Conservation (phyloP, 2,329 filamentous ascomycete genomes). For the Aspergillus sp. region DNA sequence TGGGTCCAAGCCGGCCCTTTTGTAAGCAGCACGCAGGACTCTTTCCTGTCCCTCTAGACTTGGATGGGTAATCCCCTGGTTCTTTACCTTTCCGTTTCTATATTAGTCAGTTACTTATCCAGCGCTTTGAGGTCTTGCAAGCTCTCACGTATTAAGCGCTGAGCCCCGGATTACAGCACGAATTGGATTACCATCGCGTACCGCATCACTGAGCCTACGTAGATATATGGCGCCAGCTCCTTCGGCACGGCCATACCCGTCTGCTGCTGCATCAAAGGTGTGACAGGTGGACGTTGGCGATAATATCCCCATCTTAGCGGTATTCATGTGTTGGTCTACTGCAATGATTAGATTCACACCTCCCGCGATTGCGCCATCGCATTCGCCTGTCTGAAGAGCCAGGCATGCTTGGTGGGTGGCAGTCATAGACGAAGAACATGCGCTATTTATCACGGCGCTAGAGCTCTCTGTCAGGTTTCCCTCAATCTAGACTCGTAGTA, state of each 20-base stretch:
- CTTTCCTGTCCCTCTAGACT: neutral
- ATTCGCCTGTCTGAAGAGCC: constrained; percentile 18
- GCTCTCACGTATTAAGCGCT: neutral
- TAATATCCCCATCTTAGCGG: constrained; percentile 37
- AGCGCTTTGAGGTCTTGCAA: neutral
- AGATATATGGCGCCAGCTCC: constrained; percentile 31
- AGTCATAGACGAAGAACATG: constrained; percentile 38
- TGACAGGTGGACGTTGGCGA: constrained; percentile 32
- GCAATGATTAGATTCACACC: constrained; percentile 39
- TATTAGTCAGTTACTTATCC: neutral
- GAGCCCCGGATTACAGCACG: constrained; percentile 34
- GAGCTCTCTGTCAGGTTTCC: too few relatives aligned
- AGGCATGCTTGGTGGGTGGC: constrained; percentile 33
- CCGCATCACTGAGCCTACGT: constrained; percentile 30
- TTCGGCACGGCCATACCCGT: constrained; percentile 38
- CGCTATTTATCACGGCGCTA: constrained; percentile 36
- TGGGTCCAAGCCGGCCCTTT: neutral
- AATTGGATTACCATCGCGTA: constrained; percentile 33
- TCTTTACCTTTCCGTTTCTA: neutral
- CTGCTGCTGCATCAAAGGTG: constrained; percentile 29
- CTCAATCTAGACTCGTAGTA: too few relatives aligned
- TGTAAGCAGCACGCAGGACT: neutral
- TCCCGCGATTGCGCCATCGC: constrained; percentile 32
- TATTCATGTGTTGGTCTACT: constrained; percentile 29
- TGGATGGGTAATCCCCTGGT: neutral